These are phyloP conservation scores for Polymyxa betae DNA, from an alignment of 208 protist genomes.

Conservation along the genomic window DNA sequence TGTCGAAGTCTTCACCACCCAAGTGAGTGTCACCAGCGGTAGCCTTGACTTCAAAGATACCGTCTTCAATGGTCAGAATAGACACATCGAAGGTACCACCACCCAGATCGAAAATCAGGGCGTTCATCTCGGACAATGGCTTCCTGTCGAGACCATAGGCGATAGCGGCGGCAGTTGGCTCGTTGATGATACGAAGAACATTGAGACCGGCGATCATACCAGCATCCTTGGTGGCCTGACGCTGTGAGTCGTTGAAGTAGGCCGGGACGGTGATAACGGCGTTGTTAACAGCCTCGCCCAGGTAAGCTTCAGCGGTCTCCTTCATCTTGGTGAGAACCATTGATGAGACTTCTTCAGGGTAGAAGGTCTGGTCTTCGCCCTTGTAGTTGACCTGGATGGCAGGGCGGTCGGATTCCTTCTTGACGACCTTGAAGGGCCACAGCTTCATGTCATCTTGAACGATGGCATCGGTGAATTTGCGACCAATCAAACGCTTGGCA, in stretches of 20 bases:
- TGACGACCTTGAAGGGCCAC: slow-evolving; percentile 85
- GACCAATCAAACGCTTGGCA: slow-evolving; percentile 87
- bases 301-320: slow-evolving; percentile 89
- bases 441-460: slow-evolving; percentile 81
- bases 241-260: slow-evolving; percentile 95
- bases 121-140: slow-evolving; percentile 56
- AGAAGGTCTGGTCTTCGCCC: slow-evolving; percentile 81
- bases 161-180: slow-evolving; percentile 98
- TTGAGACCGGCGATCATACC: slow-evolving; percentile 87
- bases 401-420: slow-evolving; percentile 77
- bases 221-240: slow-evolving; percentile 88
- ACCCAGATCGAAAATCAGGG: slow-evolving; percentile 74
- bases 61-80: slow-evolving; percentile 95
- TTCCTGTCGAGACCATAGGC: slow-evolving; percentile 94
- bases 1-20: slow-evolving; percentile 93
- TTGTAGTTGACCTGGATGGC: slow-evolving; percentile 79
- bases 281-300: slow-evolving; percentile 86
- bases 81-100: slow-evolving; percentile 90
- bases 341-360: slow-evolving; percentile 86
- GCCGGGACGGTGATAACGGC: slow-evolving; percentile 94
- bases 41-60: slow-evolving; percentile 86
- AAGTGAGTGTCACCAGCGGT: slow-evolving; percentile 99
- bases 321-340: slow-evolving; percentile 92
- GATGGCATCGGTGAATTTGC: slow-evolving; percentile 75
- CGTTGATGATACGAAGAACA: slow-evolving; percentile 99